phyloP scores from a whole-genome alignment of 1,139 yeast genomes.

The Eremothecium coryli region DNA sequence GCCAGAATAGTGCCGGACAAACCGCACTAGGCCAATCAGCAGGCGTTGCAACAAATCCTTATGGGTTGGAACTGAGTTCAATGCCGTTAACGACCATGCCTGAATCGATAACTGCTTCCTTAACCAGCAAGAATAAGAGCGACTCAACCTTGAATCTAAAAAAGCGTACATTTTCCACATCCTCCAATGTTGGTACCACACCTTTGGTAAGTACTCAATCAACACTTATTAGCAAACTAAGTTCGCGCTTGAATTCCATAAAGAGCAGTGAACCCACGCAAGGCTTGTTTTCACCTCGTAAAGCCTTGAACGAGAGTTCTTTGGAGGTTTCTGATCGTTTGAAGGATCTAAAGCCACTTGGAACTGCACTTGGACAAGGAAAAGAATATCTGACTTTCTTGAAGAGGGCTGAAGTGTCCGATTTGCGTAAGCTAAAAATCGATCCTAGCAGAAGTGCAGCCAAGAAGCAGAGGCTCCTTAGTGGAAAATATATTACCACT shows the following conservation, averaged over 20 bases:
- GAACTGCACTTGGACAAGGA: neutral
- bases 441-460: slow-evolving; percentile 35
- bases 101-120: slow-evolving; percentile 31
- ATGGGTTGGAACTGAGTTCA: slow-evolving; percentile 25
- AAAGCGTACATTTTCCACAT: slow-evolving; percentile 20
- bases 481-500: slow-evolving; percentile 28
- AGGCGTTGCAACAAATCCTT: slow-evolving; percentile 18
- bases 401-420: slow-evolving; percentile 15
- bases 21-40: slow-evolving; percentile 1
- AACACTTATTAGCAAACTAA: slow-evolving; percentile 30
- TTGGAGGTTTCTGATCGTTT: neutral
- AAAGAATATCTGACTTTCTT: slow-evolving; percentile 5
- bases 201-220: slow-evolving; percentile 19
- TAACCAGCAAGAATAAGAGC: slow-evolving; percentile 11
- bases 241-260: slow-evolving; percentile 27
- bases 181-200: slow-evolving; percentile 14
- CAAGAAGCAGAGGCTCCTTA: slow-evolving; percentile 31
- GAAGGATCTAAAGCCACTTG: neutral
- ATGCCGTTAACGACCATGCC: slow-evolving; percentile 31
- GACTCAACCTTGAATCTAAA: slow-evolving; percentile 6
- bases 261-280: slow-evolving; percentile 26
- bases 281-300: slow-evolving; percentile 33
- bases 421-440: slow-evolving; percentile 30
- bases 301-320: slow-evolving; percentile 14
- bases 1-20: slow-evolving; percentile 2